Base-by-base conservation (phyloP, 768 basidiomycete genomes). In the Russula sp. region DNA sequence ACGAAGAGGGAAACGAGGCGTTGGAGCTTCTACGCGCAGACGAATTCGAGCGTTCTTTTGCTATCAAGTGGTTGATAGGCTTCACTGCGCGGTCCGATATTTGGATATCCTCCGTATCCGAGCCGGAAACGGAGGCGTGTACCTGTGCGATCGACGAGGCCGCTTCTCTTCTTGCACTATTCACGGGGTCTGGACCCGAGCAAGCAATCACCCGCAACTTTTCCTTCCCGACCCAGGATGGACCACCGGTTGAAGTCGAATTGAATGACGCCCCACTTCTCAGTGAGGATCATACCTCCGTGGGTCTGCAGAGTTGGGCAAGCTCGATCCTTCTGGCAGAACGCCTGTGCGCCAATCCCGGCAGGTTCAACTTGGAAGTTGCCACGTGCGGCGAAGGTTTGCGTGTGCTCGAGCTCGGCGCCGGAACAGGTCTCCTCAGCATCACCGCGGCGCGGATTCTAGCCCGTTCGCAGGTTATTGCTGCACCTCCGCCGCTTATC, bases 281-380 rank as follows among this genome's bases (percentile, higher is more conserved):
- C 32, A 76, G 73, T 37, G 77, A 80, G 14, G 89, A 91, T 70
- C 86, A 91, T 71, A 90, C 88, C 10, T 85, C 84, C 18, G 89
- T 91, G 37, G 90, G 91, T 0, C 75, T 93, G 49, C 91, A 93
- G 73, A 91, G 88, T 69, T 93, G 91, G 91, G 89, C 84, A 9
- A 86, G 87, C 68, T 82, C 85, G 18, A 87, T 91, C 69, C 73
- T 89, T 40, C 78, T 94, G 52, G 85, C 84, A 1, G 81, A 86
- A 68, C 79, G 80, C 51, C 77, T 92, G 55, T 86, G 84, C 50
- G 71, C 74, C 9, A 69, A 76, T 45, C 81, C 85, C 3, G 68
- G 64, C n/a, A 63, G 68, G 60, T 84, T 80, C 65, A 75, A 75
- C 13, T 66, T 81, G 55, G 67, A 48, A 13, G 37, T 50, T 13